These are phyloP conservation scores for Hydnomerulius pinastri DNA, from an alignment of 768 basidiomycete species.

Conservation along the genomic window DNA sequence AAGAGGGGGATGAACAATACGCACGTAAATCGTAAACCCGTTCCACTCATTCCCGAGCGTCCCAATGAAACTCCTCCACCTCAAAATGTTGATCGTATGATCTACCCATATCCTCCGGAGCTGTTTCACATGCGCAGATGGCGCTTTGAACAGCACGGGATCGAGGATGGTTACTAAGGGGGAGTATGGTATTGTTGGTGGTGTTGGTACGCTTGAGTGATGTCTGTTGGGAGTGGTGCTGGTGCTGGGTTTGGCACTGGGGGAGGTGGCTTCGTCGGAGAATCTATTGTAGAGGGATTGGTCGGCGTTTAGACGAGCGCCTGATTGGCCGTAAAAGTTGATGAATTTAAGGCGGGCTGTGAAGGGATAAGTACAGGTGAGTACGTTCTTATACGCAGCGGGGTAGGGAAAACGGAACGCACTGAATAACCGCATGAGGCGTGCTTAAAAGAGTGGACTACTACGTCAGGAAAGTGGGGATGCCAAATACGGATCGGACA, in stretches of 20 bases:
- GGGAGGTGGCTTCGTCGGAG: background rate
- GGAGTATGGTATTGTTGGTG: too few relatives aligned
- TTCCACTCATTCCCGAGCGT: slow-evolving; percentile 6
- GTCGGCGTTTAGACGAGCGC: slow-evolving; percentile 33
- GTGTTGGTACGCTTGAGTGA: too few relatives aligned
- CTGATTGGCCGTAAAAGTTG: slow-evolving; percentile 39
- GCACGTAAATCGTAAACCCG: slow-evolving; percentile 6
- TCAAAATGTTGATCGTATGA: background rate
- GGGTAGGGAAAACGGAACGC: too few relatives aligned
- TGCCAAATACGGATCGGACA: background rate
- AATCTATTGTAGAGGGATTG: slow-evolving; percentile 24
- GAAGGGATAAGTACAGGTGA: too few relatives aligned
- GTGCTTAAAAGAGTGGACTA: background rate
- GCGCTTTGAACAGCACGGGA: slow-evolving; percentile 1
- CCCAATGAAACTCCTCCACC: slow-evolving; percentile 6
- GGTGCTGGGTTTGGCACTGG: too few relatives aligned
- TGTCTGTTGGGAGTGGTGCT: too few relatives aligned
- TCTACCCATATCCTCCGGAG: slow-evolving; percentile 10
- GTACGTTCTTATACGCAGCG: too few relatives aligned
- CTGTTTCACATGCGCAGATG: background rate
- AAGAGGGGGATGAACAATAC: background rate
- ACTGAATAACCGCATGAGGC: background rate
- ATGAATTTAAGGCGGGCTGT: slow-evolving; percentile 21
- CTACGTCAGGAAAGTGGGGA: background rate
- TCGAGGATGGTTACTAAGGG: background rate